Evolutionary conservation across 371 early-diverging fungal genomes (phyloP).

Genomic region (Mortierella sp.): DNA sequence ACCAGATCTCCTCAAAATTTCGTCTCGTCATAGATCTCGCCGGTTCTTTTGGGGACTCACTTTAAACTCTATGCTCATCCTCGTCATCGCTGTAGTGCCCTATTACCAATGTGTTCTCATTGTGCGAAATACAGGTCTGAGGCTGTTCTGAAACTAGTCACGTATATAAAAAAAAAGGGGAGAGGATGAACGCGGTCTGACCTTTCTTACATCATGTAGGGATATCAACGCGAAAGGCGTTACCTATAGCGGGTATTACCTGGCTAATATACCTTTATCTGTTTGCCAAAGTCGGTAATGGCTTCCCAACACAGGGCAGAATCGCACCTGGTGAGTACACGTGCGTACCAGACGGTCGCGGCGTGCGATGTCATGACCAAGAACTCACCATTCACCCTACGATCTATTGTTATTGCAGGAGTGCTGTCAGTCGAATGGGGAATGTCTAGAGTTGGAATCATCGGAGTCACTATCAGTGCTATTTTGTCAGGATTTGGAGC

Average conservation of each 20-base stretch:
- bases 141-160: conserved; percentile 14
- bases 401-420: conserved; percentile 4
- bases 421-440: conserved; percentile 55
- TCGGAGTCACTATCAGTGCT: conserved; percentile 94
- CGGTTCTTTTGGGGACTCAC: conserved; percentile 84
- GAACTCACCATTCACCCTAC: conserved; percentile 4
- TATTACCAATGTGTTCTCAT: conserved; percentile 80
- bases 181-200: not conserved
- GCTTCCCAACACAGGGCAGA: conserved; percentile 59
- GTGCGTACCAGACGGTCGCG: not conserved
- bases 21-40: conserved; percentile 63
- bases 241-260: conserved; percentile 59
- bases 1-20: not conserved
- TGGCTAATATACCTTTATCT: conserved; percentile 77
- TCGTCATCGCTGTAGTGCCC: conserved; percentile 81
- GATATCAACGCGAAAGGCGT: conserved; percentile 53
- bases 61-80: conserved; percentile 70
- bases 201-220: conserved; percentile 23
- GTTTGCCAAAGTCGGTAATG: conserved; percentile 76
- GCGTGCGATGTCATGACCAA: not conserved
- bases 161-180: conserved; percentile 12
- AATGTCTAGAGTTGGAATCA: conserved; percentile 84
- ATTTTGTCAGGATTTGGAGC: conserved; percentile 96
- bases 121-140: conserved; percentile 59
- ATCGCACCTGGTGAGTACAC: conserved; percentile 23